Percentiles rank a stretch among this genome's conserved stretches.
phyloP scores from a whole-genome alignment of 139 green algal genomes.

The Chlamydomonas sp. region DNA sequence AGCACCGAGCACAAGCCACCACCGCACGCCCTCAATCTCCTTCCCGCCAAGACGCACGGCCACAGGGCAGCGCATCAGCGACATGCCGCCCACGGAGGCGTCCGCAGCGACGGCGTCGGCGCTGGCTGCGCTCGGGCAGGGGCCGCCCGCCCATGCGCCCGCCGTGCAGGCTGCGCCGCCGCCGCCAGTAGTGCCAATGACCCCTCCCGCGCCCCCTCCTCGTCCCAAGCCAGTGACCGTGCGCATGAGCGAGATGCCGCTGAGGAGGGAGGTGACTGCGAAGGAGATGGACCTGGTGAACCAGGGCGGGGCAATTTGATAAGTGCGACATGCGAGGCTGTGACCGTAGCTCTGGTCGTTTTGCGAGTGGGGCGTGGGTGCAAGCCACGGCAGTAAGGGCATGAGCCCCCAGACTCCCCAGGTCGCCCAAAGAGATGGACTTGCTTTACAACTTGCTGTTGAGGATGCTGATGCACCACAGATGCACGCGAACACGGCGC shows the following conservation, averaged over 20 bases:
- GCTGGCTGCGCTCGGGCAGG: not conserved
- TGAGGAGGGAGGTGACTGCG: not conserved
- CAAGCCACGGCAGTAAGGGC: no score
- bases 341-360: no score
- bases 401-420: no score
- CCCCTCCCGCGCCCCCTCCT: not conserved
- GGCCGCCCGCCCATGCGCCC: not conserved
- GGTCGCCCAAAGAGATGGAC: no score
- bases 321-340: no score
- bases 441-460: no score
- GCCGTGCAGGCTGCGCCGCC: not conserved
- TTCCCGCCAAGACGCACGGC: not conserved
- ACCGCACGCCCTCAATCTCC: not conserved
- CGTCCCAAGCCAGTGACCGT: not conserved
- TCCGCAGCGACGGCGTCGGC: not conserved
- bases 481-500: no score
- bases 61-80: conserved; percentile 7
- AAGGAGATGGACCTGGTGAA: conserved; percentile 11
- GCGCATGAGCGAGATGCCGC: not conserved
- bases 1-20: not conserved
- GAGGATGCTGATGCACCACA: no score
- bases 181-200: not conserved
- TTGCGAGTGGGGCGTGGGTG: no score
- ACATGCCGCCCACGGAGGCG: not conserved
- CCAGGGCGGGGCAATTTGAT: conserved; percentile 5